Base-by-base conservation (phyloP, 2,329 filamentous ascomycete genomes). In the Sclerotiophoma versabilis region DNA sequence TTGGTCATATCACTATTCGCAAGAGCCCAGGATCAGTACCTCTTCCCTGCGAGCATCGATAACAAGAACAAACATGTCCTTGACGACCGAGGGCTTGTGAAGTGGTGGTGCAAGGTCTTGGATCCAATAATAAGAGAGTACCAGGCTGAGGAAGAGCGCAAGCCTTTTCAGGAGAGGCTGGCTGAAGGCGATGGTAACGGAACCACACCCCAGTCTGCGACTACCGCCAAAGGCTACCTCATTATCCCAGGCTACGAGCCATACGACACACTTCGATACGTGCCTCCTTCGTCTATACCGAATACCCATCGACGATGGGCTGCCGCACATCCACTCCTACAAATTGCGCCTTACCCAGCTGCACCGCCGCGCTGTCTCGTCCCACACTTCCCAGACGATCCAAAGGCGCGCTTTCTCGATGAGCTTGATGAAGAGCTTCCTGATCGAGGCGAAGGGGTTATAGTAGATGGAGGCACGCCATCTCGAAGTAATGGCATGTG, bases 41-140 rank as follows among this genome's bases (percentile, higher is more conserved):
- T 99, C 12, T 99, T 98, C 71, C 93, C 95, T 0, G 92, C 92
- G 0, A 98, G 93, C 68, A 86, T 92, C 32, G 88, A 96, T 56
- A 93, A 97, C 72, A 75, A 77, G 15, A 84, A 85, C 2, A 99
- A 99, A 72, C 95, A 99, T 77, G 89, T 99, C 0, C 80, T 98
- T 8, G 92, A 96, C 66, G 95, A 99, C 67, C 83, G 92, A 26
- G 91, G 90, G 0, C 79, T 99, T 45, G 91, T 99, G 17, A 91
- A 88, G 67, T 99, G 95, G 95, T 99, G 95, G 95, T 96, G 92
- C 70, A 88, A 86, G 14, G 90, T 93, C 10, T 77, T 97, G 11
- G 89, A 97, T 68, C 89, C 90, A 0, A 80, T 97, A 3, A 75
- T 96, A 10, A 78, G 80, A 44, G 63, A 78, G 68, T 70, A 81